Conservation (phyloP, 2,329 filamentous ascomycete genomes). For the Colletotrichum sansevieriae region DNA sequence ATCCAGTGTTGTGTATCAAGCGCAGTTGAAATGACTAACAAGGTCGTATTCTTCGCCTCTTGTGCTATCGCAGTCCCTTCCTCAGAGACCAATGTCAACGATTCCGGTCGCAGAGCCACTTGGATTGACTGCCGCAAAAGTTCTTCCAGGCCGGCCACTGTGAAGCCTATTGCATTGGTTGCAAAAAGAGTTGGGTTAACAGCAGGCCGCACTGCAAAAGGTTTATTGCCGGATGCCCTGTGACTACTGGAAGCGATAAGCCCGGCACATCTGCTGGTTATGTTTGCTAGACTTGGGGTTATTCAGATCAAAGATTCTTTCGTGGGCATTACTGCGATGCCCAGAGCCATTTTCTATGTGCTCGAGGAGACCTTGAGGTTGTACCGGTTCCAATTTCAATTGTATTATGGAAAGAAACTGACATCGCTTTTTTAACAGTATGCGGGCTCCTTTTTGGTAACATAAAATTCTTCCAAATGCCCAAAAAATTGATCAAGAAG, state of each 20-base stretch:
- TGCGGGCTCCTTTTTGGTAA: too few species aligned
- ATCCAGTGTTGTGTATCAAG: too few species aligned
- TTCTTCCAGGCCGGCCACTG: background rate
- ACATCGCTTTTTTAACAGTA: too few species aligned
- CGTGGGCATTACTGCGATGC: too few species aligned
- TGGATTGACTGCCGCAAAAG: conserved; percentile 12
- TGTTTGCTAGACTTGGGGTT: background rate
- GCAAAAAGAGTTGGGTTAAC: background rate
- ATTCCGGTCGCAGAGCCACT: background rate
- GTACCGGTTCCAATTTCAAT: too few species aligned
- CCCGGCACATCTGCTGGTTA: conserved; percentile 2
- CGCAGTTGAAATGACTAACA: too few species aligned
- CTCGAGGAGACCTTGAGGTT: too few species aligned
- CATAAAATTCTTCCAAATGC: too few species aligned
- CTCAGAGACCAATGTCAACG: background rate
- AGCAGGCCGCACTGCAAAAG: conserved; percentile 7
- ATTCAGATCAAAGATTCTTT: background rate
- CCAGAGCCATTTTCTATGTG: too few species aligned
- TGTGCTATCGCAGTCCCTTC: background rate
- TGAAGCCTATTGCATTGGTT: background rate
- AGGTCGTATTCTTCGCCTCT: background rate
- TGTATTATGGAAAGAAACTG: too few species aligned
- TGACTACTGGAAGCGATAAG: background rate
- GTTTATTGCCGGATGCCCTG: conserved; percentile 10
- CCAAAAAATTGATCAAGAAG: too few species aligned